Evolutionary conservation across 2,329 filamentous ascomycete genomes (phyloP), one percentile per base, ranked within the genome.

Genomic region (Anisogramma anomala): DNA sequence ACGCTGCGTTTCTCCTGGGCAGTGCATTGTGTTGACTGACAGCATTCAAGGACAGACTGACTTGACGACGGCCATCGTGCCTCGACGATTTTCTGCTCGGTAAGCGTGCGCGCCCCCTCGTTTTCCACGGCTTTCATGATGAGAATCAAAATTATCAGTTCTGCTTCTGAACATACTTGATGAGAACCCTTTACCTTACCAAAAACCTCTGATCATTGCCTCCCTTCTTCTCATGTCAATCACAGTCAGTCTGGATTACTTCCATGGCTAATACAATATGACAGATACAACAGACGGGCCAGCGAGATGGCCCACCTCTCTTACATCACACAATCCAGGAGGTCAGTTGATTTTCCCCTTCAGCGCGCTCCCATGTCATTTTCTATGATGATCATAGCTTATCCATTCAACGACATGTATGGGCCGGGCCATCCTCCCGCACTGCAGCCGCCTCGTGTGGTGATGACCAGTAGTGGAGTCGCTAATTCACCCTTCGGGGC

Each of bases 391-490:
- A 76, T 64, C 68, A 69, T 58, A 77, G 78, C 77, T 77, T 79
- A 82, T 82, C 78, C 78, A 82, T 82, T 82, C 78, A 72, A 79
- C 75, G 71, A 82, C 68, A 60, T 70, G 68, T 71, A 62, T 64
- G 65, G 59, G 67, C 79, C 79, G 68, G 82, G 77, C 74, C 72
- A 77, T 74, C 66, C 82, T 84, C 71, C 74, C 79, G 61, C 76
- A 83, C 79, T 74, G 59, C 66, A 85, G 76, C 57, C 60, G 54
- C 53, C 54, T 50, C 53, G 52, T 50, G 60, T 56, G 62, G 70
- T 66, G 62, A 84, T 69, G 80, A 84, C 62, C 58, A 71, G 81
- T 84, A 79, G 81, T 84, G 79, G 76, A 84, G 81, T 82, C 26
- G 75, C 58, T 65, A 30, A 30, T 30, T 30, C n/a, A 14, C 58